Evolutionary conservation across 1,284 basidiomycete species (phyloP).

Genomic region (Rhodotorula sp.): DNA sequence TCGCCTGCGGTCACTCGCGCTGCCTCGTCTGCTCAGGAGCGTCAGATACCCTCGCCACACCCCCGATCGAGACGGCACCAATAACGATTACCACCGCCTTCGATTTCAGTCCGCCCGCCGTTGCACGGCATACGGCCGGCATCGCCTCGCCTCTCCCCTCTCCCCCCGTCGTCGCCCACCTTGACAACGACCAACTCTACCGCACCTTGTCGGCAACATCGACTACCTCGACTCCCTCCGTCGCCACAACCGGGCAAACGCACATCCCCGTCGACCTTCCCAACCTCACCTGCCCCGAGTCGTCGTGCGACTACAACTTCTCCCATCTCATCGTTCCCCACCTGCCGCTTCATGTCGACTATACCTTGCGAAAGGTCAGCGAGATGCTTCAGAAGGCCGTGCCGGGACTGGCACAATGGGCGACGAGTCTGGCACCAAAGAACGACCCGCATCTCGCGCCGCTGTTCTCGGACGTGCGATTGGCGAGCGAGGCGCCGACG

Average conservation of each 20-base stretch:
- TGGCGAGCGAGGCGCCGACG: not conserved
- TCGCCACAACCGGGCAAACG: not conserved
- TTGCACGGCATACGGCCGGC: not conserved
- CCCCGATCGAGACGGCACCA: not conserved
- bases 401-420: not conserved
- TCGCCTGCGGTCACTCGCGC: constrained; percentile 60
- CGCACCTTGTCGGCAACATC: constrained; percentile 5
- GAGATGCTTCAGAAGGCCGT: constrained; percentile 23
- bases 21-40: constrained; percentile 48
- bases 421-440: not conserved
- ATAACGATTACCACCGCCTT: not conserved
- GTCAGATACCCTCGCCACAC: not conserved
- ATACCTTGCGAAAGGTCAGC: constrained; percentile 38
- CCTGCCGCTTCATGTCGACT: constrained; percentile 25
- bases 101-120: not conserved
- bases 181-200: constrained; percentile 12
- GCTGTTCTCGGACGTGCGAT: not conserved
- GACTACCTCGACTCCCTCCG: constrained; percentile 1
- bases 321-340: constrained; percentile 6
- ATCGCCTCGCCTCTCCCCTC: constrained; percentile 4
- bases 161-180: constrained; percentile 10
- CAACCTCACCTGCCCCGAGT: not conserved
- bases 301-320: constrained; percentile 5
- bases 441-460: not conserved
- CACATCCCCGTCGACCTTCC: not conserved